A percentile compares a stretch with the other conserved stretches of the same genome.
phyloP scores from a whole-genome alignment of 768 basidiomycete genomes.

The Russula abietina region DNA sequence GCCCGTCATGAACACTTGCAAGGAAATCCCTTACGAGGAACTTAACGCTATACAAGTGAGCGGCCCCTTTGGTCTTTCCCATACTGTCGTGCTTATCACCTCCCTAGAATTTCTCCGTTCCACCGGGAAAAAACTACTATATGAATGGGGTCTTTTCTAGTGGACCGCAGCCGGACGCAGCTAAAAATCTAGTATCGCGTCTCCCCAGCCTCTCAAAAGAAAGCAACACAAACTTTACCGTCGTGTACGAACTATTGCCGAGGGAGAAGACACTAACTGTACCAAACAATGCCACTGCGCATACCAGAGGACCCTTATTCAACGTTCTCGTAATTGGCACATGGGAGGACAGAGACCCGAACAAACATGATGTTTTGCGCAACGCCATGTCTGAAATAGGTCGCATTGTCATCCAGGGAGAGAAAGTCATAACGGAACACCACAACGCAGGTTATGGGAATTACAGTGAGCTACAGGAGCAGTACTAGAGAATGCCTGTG shows the following conservation, averaged over 20 bases:
- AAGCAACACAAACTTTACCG: neutral
- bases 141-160: constrained; percentile 15
- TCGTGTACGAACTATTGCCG: constrained; percentile 16
- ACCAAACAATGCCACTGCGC: constrained; percentile 21
- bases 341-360: constrained; percentile 6
- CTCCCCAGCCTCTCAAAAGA: neutral
- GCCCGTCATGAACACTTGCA: constrained; percentile 24
- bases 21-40: constrained; percentile 24
- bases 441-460: constrained; percentile 21
- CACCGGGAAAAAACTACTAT: constrained; percentile 18
- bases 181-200: constrained; percentile 1
- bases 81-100: neutral
- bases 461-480: constrained; percentile 13
- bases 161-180: constrained; percentile 1
- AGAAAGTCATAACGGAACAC: constrained; percentile 11
- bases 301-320: constrained; percentile 7
- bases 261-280: constrained; percentile 19
- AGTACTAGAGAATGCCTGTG: neutral
- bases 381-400: constrained; percentile 3
- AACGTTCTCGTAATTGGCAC: neutral
- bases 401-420: constrained; percentile 5
- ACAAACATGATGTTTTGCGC: constrained; percentile 12
- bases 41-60: constrained; percentile 23
- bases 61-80: neutral
- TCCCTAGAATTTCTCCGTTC: constrained; percentile 16